phyloP scores from a whole-genome alignment of 1,284 basidiomycete genomes.

The Sparassis latifolia region DNA sequence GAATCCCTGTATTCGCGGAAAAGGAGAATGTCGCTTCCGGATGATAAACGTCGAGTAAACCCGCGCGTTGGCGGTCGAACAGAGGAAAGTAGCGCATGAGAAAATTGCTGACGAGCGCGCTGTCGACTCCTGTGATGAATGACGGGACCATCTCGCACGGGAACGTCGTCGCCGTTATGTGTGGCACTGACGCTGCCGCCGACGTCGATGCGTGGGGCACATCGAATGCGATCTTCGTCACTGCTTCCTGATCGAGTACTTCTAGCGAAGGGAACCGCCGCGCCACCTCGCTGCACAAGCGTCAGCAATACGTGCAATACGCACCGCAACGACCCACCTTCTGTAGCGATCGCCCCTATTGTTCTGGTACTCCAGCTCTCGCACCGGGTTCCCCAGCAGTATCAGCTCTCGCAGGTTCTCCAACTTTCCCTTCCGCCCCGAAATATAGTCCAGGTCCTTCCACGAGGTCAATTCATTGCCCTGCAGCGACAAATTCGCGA shows the following conservation, averaged over 20 bases:
- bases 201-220: conserved; percentile 29
- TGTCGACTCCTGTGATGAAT: conserved; percentile 72
- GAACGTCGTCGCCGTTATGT: conserved; percentile 56
- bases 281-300: conserved; percentile 53
- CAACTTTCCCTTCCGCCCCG: conserved; percentile 54
- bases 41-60: conserved; percentile 73
- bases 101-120: conserved; percentile 66
- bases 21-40: conserved; percentile 85
- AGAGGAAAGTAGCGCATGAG: conserved; percentile 76
- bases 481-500: conserved; percentile 80
- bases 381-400: conserved; percentile 74
- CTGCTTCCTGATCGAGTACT: conserved; percentile 71
- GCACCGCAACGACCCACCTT: conserved; percentile 40
- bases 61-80: conserved; percentile 73
- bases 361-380: conserved; percentile 53
- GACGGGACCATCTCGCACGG: conserved; percentile 67
- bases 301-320: conserved; percentile 1
- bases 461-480: conserved; percentile 62
- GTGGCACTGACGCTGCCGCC: conserved; percentile 1
- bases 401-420: conserved; percentile 70
- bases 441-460: conserved; percentile 63
- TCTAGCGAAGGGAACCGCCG: conserved; percentile 65
- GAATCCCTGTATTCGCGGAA: conserved; percentile 77
- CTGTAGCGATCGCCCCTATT: conserved; percentile 55
- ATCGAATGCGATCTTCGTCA: conserved; percentile 70